Base-by-base conservation (phyloP, 2,329 filamentous ascomycete genomes). In the Aspergillus sp. region DNA sequence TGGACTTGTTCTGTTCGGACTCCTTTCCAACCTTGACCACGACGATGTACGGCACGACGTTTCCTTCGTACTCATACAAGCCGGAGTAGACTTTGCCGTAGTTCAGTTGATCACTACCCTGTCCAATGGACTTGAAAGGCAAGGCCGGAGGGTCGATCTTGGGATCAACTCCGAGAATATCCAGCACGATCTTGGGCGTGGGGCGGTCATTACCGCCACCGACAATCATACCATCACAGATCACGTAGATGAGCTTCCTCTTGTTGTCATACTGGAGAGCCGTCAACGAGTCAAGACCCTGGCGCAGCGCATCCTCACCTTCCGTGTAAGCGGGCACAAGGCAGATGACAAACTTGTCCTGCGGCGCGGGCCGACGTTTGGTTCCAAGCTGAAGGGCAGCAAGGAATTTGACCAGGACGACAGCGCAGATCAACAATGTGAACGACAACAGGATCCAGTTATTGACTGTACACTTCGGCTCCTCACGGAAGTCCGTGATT, bases 311-410 rank as follows among this genome's bases (percentile, higher is more conserved):
- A 69, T 99, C 95, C 81, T 99, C 95, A 69, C 92, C 95, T 81
- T 99, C 95, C 0, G 95, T 99, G 73, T 99, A 99, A 5, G 95
- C 95, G 10, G 95, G 95, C 32, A 99, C 92, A 76, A 97, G 92
- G 77, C 95, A 98, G 66, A 99, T 98, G 68, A 99, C 93, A 69
- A 99, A 99, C 74, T 98, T 99, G 77, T 99, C 95, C 76, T 98
- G 95, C 42, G 92, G 90, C 6, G 90, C 85, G 2, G 95, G 95
- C 18, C 91, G 88, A 60, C 91, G 87, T 80, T 97, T 97, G 5
- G 92, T 92, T 50, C 94, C 93, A 61, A 99, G 91, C 71, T 97
- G 95, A 47, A 99, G 83, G 12, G 95, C 95, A 55, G 95, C 88
- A 71, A 99, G 75, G 79, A 99, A 99, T 77, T 98, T 99, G 78